Base-by-base conservation (phyloP, 495 filamentous ascomycete species). In the Penicillium bialowiezense region DNA sequence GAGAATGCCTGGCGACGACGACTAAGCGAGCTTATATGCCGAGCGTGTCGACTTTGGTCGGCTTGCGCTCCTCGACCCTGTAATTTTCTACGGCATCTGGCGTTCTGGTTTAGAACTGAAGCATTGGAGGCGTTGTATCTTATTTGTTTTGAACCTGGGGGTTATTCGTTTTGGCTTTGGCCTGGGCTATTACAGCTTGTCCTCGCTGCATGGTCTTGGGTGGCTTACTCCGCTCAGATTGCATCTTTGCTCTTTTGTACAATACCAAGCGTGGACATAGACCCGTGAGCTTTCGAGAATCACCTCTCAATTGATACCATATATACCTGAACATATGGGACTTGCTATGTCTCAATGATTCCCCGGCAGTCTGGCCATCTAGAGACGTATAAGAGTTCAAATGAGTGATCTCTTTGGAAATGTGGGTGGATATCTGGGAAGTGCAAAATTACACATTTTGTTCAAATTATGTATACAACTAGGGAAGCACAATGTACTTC, bases 401-500 rank as follows among this genome's bases (percentile, higher is more conserved):
- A n/a, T n/a, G n/a, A n/a, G n/a, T n/a, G n/a, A n/a, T n/a, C n/a
- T n/a, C n/a, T n/a, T n/a, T n/a, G n/a, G n/a, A n/a, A n/a, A n/a
- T n/a, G n/a, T n/a, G n/a, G n/a, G n/a, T 32, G 12, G 7, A 32
- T 12, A 13, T 32, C 5, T 12, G 5, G 29, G 3, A 7, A 8
- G 23, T 26, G 23, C 23, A 26, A 26, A 8, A 32, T 5, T 28
- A 28, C 9, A 4, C 24, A 28, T 28, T 28, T 5, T 28, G 41
- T 61, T 44, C 50, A 63, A 36, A 47, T 24, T 45, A 26, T 4
- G 42, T 19, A 52, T 39, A 44, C 32, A 44, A 19, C 31, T 41
- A 95, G 54, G 86, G 84, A 67, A 97, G 63, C 41, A 97, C 93
- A 54, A 95, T 91, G 66, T 98, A 98, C 76, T 87, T 95, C 67